Conservation (phyloP, 2,329 filamentous ascomycete genomes). For the Rutstroemia sp. region DNA sequence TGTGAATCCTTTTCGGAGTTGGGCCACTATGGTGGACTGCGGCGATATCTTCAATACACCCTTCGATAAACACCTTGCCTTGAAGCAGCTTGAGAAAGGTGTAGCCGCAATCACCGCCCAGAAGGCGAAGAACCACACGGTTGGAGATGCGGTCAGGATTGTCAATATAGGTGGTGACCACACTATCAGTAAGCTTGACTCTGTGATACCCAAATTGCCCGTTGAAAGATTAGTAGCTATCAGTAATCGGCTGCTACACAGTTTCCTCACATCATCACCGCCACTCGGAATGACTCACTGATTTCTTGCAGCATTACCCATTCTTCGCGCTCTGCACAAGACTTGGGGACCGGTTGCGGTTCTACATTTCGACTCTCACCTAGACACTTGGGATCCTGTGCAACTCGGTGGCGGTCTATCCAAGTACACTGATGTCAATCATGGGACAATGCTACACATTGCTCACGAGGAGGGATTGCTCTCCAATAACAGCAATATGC, state of each 20-base stretch:
- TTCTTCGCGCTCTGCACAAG: slow-evolving; percentile 24
- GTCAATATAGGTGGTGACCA: slow-evolving; percentile 28
- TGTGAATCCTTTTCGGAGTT: slow-evolving; percentile 25
- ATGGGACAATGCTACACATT: slow-evolving; percentile 30
- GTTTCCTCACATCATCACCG: background rate
- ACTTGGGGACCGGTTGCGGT: slow-evolving; percentile 27
- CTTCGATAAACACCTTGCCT: slow-evolving; percentile 25
- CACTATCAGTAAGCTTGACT: slow-evolving; percentile 23
- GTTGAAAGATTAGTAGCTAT: background rate
- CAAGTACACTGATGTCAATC: slow-evolving; percentile 26
- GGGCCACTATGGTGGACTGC: slow-evolving; percentile 26
- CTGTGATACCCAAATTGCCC: background rate
- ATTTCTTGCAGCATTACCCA: slow-evolving; percentile 21
- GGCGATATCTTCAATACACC: slow-evolving; percentile 27
- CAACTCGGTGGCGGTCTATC: slow-evolving; percentile 25
- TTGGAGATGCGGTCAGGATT: slow-evolving; percentile 21
- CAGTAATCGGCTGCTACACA: background rate
- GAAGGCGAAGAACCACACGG: slow-evolving; percentile 22
- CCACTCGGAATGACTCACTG: background rate
- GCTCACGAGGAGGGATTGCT: slow-evolving; percentile 28
- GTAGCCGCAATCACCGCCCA: slow-evolving; percentile 20
- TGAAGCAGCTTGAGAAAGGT: slow-evolving; percentile 25
- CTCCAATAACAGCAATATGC: slow-evolving; percentile 27
- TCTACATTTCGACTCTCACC: slow-evolving; percentile 27
- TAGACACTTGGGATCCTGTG: slow-evolving; percentile 27